Conservation (phyloP, 192 early-diverging fungal species). For the Podila epicladia region DNA sequence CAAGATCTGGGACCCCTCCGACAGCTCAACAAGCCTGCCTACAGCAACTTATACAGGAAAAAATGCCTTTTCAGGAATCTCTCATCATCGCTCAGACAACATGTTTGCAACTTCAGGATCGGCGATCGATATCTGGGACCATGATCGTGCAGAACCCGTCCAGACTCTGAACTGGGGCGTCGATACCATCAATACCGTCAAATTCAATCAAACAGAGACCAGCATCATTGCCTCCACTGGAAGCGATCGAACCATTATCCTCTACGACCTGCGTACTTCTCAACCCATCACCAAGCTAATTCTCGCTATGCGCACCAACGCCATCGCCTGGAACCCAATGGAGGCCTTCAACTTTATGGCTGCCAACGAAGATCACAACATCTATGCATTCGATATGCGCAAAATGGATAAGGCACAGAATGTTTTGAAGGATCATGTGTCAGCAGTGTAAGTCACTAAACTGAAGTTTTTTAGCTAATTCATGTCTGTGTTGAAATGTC, state of each 20-base stretch:
- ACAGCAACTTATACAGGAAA: conserved; percentile 83
- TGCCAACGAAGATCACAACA: conserved; percentile 98
- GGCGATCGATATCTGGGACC: conserved; percentile 94
- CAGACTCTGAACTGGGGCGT: conserved; percentile 90
- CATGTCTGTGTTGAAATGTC: background rate
- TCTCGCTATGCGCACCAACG: conserved; percentile 91
- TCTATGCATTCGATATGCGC: conserved; percentile 98
- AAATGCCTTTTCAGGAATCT: conserved; percentile 84
- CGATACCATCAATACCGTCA: conserved; percentile 94
- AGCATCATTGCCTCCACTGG: conserved; percentile 93
- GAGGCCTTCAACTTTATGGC: conserved; percentile 95
- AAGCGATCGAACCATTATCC: conserved; percentile 91
- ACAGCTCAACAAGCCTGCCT: conserved; percentile 51
- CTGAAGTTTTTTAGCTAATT: background rate
- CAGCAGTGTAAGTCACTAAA: conserved; percentile 81
- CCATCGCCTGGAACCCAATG: conserved; percentile 99
- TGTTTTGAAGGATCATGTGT: conserved; percentile 96
- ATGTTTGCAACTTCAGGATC: conserved; percentile 92
- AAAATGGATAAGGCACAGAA: conserved; percentile 87
- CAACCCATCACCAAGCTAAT: conserved; percentile 87
- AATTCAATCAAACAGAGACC: conserved; percentile 98
- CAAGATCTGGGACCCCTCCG: conserved; percentile 88
- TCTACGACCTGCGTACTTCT: conserved; percentile 94
- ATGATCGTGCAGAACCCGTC: conserved; percentile 83
- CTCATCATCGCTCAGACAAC: conserved; percentile 87